Evolutionary conservation across 257 asterid genomes (phyloP), one percentile per base, ranked within the genome.

Genomic region (Haberlea rhodopensis): DNA sequence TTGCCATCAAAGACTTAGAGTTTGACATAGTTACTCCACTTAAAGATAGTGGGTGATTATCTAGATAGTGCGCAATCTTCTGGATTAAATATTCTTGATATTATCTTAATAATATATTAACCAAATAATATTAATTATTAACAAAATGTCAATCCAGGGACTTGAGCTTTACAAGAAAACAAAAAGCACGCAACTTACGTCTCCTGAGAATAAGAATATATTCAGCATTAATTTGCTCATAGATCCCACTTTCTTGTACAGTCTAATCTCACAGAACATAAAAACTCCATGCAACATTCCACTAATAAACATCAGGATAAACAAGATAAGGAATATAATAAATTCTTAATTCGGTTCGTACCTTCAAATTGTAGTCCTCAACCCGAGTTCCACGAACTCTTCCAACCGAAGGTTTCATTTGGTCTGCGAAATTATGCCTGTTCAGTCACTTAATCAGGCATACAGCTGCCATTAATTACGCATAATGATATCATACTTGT

Each of bases 161-260:
- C 10, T 56, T 56, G 20, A 24, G 56, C 56, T 51, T 18, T 6
- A 21, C 24, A 51, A 5, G 22, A 62, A 48, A 67, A 46, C 53
- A 49, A 45, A 22, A 49, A 15, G 62, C 32, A 37, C 28, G 59
- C 22, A 63, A 66, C 73, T 40, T 46, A 25, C 52, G 60, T 67
- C 58, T 57, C 53, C 63, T 20, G 48, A 69, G 75, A 67, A 64
- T 75, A 24, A 15, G 71, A 46, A 75, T 57, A 75, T 59, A 23
- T 67, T 27, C 69, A 10, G 48, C 52, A 66, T 29, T 75, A 55
- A 25, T 61, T 11, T n/a, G 29, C 70, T 27, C 31, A 60, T 18
- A 24, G 62, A 21, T 60, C 53, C 62, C 65, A 28, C 53, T 65
- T 45, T 19, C 11, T 15, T 20, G n/a, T 22, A n/a, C 52, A 16